Conservation (phyloP, 192 early-diverging fungal species). For the Coemansia sp. region DNA sequence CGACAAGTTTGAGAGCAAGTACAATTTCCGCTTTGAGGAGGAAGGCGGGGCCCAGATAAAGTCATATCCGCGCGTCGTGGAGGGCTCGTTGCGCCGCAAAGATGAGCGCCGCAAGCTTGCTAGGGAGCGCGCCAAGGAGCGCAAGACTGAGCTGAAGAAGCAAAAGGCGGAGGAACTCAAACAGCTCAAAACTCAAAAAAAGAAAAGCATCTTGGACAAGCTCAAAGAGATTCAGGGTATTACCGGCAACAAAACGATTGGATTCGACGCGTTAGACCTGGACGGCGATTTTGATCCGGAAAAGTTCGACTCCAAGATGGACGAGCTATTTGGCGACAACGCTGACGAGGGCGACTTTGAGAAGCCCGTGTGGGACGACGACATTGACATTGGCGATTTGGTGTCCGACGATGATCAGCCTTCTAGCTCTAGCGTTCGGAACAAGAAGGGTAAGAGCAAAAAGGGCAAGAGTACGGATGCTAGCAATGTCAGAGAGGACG, state of each 20-base stretch:
- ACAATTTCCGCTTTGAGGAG: constrained; percentile 95
- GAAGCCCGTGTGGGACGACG: constrained; percentile 87
- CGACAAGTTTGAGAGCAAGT: constrained; percentile 83
- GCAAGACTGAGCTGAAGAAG: constrained; percentile 68
- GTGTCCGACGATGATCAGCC: constrained; percentile 35
- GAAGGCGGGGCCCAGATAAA: constrained; percentile 63
- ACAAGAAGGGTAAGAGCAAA: constrained; percentile 33
- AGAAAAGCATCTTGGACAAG: constrained; percentile 74
- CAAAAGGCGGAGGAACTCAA: constrained; percentile 81
- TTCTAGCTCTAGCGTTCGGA: neutral
- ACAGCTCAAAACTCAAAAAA: constrained; percentile 88
- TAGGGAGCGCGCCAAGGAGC: constrained; percentile 65
- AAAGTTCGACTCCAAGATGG: constrained; percentile 84
- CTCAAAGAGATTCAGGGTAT: constrained; percentile 84
- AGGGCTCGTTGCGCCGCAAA: constrained; percentile 76
- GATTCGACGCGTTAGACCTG: constrained; percentile 75
- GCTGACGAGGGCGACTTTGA: constrained; percentile 52
- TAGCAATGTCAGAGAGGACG: too few relatives aligned
- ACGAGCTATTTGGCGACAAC: constrained; percentile 56
- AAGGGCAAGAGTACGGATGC: constrained; percentile 5
- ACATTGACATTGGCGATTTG: constrained; percentile 71
- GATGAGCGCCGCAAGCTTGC: constrained; percentile 73
- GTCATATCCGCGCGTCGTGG: constrained; percentile 77
- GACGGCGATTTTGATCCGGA: constrained; percentile 90
- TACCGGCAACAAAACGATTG: constrained; percentile 64